Base-by-base conservation (phyloP, 2,329 filamentous ascomycete genomes). In the Penicillium crustosum region DNA sequence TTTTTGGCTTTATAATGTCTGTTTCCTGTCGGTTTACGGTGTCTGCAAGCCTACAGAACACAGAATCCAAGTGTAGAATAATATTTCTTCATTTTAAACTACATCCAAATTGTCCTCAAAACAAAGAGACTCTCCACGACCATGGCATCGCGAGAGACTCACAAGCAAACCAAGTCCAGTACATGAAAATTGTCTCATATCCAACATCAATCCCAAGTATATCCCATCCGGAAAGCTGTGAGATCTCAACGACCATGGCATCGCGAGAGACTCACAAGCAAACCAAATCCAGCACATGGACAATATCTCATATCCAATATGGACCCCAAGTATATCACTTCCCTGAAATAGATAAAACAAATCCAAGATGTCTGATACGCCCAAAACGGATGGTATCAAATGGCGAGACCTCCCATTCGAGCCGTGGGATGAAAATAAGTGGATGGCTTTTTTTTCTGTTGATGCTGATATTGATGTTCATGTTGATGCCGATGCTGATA, bases 351-450 rank as follows among this genome's bases (percentile, higher is more conserved):
- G 19, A 48, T 13, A 13, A 6, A 42, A 38, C 9, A 35, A 38
- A 36, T 49, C 27, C 23, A 9, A 42, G 9, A 56, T 38, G 9
- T 35, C 35, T 25, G 27, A n/a, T 13, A 35, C 23, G 21, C 38
- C 23, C n/a, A 36, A 29, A 27, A 21, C 35, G 44, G 2, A 55
- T 53, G 13, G 3, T 39, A 29, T 33, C 5, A 42, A 42, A 35
- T 47, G 21, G n/a, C 33, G 23, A n/a, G n/a, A 62, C 63, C 65
- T 51, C 60, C 55, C 66, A 67, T 68, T 68, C 49, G 61, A 55
- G 65, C 59, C 52, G 39, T 54, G 43, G 43, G 49, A 35, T 57
- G 55, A 43, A 31, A 8, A 25, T 7, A 17, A 10, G 19, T 15
- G 12, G 4, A 27, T 35, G 13, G 17, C 33, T 35, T 33, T 21